Conservation (phyloP, 257 asterid genomes). For the Rauvolfia tetraphylla region DNA sequence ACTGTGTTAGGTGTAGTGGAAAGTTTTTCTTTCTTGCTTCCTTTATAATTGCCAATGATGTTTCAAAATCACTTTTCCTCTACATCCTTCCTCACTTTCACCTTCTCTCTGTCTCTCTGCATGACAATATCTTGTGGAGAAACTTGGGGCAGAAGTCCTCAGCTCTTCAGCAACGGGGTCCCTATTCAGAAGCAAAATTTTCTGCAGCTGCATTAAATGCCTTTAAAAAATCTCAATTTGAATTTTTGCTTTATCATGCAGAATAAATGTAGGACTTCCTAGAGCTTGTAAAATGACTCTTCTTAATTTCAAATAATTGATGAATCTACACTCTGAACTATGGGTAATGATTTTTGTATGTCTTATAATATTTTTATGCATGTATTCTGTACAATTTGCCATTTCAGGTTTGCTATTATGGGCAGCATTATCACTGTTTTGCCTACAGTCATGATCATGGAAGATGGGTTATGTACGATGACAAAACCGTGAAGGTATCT, state of each 20-base stretch:
- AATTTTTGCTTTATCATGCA: not conserved
- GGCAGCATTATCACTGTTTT: conserved; percentile 97
- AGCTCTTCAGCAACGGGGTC: not conserved
- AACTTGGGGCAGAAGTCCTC: not conserved
- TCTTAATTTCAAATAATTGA: not conserved
- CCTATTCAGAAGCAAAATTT: not conserved
- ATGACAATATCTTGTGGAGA: not conserved
- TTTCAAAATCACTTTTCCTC: not conserved
- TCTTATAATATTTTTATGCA: not conserved
- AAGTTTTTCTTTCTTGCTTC: not conserved
- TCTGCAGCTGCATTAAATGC: not conserved
- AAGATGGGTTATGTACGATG: conserved; percentile 92
- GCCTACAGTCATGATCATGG: conserved; percentile 71
- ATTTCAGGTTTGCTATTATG: conserved; percentile 62
- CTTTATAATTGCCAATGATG: not conserved
- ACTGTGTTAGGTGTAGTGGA: not conserved
- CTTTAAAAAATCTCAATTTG: not conserved
- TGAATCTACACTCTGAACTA: not conserved
- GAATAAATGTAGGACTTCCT: not conserved
- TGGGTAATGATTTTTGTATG: not conserved
- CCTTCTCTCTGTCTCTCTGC: not conserved
- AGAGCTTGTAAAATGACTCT: not conserved
- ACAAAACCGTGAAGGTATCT: conserved; percentile 85
- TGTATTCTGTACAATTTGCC: not conserved
- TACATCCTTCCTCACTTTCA: not conserved